Evolutionary conservation across 2,329 filamentous ascomycete species (phyloP), one percentile per base, ranked within the genome.

Genomic region (Fusarium redolens): DNA sequence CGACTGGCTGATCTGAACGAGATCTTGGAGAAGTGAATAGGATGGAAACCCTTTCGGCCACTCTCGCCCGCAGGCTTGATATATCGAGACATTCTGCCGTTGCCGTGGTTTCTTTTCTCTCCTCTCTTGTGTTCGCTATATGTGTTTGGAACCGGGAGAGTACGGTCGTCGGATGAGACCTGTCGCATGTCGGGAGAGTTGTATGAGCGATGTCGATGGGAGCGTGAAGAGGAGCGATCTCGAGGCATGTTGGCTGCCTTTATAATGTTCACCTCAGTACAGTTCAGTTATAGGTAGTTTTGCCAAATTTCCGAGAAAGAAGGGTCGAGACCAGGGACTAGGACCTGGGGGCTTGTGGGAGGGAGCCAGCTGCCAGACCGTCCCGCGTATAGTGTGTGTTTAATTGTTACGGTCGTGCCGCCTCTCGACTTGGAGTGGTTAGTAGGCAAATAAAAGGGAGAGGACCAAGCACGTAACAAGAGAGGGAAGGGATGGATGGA

Each of bases 31-130:
- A 87, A 86, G 54, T 84, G 82, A 68, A 79, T 72, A 4, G 84
- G 84, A 54, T 85, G 81, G 61, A 87, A 81, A 45, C 85, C 84
- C 10, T 75, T 78, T 33, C 86, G 82, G 17, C 85, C 85, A 74
- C 83, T 85, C 74, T 88, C 85, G 59, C 86, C 86, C 25, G 70
- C 71, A 8, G 75, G 73, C 44, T 78, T 78, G 61, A 80, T 70
- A 31, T 68, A 67, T 28, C 59, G 51, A 38, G 73, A 61, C 66
- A 63, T 68, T 9, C 40, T 59, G 52, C 72, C 61, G n/a, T 65
- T 38, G 51, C 52, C 41, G 18, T 18, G 15, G 7, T 44, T 22
- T 25, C 65, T 63, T 25, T 57, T 57, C 11, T 63, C 56, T 5
- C 63, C 58, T 61, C 45, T 68, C 31, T 68, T 60, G 67, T 50